A percentile compares a stretch with the other conserved stretches of the same genome.
Conservation (phyloP, 371 early-diverging fungal species). For the Apophysomyces variabilis region DNA sequence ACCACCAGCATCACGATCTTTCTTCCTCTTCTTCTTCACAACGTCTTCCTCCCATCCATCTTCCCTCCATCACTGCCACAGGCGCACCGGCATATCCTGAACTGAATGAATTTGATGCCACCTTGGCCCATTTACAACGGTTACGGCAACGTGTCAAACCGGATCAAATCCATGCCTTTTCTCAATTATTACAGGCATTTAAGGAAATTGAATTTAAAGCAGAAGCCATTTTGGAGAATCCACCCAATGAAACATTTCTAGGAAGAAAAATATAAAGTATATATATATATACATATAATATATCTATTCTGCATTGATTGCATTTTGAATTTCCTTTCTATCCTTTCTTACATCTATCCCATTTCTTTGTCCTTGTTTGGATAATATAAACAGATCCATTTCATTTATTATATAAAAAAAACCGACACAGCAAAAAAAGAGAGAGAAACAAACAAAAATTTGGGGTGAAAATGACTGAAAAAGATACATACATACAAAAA, state of each 20-base stretch:
- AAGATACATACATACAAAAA: slow-evolving; percentile 9
- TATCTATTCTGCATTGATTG: background rate
- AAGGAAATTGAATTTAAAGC: slow-evolving; percentile 30
- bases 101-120: slow-evolving; percentile 30
- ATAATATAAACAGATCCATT: background rate
- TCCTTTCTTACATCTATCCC: too few species aligned
- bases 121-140: slow-evolving; percentile 25
- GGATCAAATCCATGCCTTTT: slow-evolving; percentile 24
- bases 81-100: slow-evolving; percentile 22
- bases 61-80: background rate
- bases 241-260: too few species aligned
- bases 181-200: slow-evolving; percentile 23
- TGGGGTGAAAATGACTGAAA: background rate
- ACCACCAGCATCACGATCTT: background rate
- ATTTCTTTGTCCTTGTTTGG: background rate
- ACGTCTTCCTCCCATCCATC: slow-evolving; percentile 3
- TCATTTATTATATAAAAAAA: background rate
- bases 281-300: background rate
- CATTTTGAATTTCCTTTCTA: too few species aligned
- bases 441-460: too few species aligned
- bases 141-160: slow-evolving; percentile 30
- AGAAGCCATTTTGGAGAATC: slow-evolving; percentile 19
- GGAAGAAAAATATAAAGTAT: too few species aligned
- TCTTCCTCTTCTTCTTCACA: background rate
- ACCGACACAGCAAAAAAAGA: background rate